These are phyloP conservation scores for Cardamine occulta DNA, from an alignment of 345 rosid species.

Conservation along the genomic window DNA sequence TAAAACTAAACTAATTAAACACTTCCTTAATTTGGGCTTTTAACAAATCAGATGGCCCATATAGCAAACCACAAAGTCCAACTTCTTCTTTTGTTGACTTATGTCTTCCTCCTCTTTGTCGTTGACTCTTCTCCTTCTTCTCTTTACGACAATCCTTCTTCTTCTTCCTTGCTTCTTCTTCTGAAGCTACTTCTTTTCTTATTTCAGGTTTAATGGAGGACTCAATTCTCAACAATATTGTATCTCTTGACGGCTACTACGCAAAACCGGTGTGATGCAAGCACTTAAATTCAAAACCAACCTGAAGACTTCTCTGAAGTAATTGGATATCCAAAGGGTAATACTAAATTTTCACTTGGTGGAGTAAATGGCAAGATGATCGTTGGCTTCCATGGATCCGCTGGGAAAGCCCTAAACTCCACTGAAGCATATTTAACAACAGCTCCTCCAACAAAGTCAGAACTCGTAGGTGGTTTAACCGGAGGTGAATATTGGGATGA, in stretches of 20 bases:
- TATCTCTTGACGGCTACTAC: conserved; percentile 31
- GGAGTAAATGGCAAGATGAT: conserved; percentile 22
- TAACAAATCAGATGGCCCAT: too few relatives aligned
- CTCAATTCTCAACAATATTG: too few relatives aligned
- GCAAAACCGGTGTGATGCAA: conserved; percentile 36
- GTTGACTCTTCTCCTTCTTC: too few relatives aligned
- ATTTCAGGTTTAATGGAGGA: too few relatives aligned
- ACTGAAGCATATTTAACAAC: conserved; percentile 27
- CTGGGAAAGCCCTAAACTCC: conserved; percentile 22
- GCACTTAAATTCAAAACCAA: conserved; percentile 36
- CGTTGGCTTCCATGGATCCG: conserved; percentile 32
- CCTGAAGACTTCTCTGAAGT: conserved; percentile 14
- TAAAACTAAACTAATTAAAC: too few relatives aligned
- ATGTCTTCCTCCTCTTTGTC: too few relatives aligned
- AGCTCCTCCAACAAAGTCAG: conserved; percentile 25
- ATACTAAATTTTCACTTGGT: conserved; percentile 27
- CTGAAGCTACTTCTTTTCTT: too few relatives aligned
- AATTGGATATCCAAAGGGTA: conserved; percentile 33
- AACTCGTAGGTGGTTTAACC: conserved; percentile 24
- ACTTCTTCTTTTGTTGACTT: too few relatives aligned
- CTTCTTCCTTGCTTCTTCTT: too few relatives aligned
- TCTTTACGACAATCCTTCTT: too few relatives aligned
- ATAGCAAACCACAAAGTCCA: too few relatives aligned
- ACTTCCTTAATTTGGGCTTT: too few relatives aligned
- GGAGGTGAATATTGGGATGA: conserved; percentile 38